phyloP scores from a whole-genome alignment of 2,329 filamentous ascomycete species.

The Trichoderma sp. region DNA sequence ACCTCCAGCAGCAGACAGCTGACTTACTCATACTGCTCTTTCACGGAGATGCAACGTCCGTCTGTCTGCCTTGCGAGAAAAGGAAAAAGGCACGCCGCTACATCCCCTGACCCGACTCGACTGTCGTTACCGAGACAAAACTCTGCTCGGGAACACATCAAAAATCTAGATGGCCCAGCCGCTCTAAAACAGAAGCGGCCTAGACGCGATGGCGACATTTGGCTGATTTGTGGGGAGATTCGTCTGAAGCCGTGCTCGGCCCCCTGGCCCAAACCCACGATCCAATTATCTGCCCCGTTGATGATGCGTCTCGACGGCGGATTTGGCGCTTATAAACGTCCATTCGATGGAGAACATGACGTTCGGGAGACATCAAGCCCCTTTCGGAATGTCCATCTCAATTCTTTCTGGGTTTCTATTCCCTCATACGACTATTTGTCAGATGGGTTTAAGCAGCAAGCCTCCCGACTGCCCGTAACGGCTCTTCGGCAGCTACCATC shows the following conservation, averaged over 20 bases:
- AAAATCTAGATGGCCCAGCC: background rate
- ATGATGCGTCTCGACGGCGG: background rate
- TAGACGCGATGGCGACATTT: constrained; percentile 21
- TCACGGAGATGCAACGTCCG: background rate
- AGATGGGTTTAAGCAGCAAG: background rate
- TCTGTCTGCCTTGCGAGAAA: background rate
- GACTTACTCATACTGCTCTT: background rate
- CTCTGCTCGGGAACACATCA: background rate
- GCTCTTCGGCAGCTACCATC: constrained; percentile 5
- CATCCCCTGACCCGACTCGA: background rate
- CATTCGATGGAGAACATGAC: constrained; percentile 9
- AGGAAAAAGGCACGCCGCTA: background rate
- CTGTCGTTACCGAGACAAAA: background rate
- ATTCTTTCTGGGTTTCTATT: background rate
- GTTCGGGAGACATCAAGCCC: background rate
- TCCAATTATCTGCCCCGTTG: background rate
- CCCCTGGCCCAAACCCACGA: background rate
- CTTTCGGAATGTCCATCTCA: background rate
- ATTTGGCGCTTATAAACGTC: background rate
- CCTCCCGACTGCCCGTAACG: constrained; percentile 1
- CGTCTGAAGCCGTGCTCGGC: background rate
- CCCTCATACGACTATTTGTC: background rate
- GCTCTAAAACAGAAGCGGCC: constrained; percentile 11
- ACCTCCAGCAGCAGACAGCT: background rate
- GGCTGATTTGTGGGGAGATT: constrained; percentile 13